Percentiles rank a stretch among this genome's conserved stretches.
phyloP scores from a whole-genome alignment of 345 rosid genomes.

The Carallia pectinifolia region DNA sequence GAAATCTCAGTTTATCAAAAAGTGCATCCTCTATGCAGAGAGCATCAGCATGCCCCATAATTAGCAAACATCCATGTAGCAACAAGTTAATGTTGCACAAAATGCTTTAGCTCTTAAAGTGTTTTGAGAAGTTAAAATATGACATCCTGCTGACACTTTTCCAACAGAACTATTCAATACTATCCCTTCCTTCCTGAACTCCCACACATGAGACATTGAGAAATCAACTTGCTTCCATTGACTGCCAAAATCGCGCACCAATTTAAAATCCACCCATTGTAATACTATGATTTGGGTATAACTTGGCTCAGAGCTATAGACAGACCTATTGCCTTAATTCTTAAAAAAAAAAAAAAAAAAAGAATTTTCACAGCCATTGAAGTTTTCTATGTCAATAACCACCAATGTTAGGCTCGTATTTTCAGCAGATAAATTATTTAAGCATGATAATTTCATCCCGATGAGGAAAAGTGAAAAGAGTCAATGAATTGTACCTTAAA shows the following conservation, averaged over 20 bases:
- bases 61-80: not conserved
- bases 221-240: too few species aligned
- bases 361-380: too few species aligned
- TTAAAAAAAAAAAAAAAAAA: too few species aligned
- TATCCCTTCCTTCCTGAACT: too few species aligned
- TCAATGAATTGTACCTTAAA: constrained; percentile 65
- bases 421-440: constrained; percentile 3
- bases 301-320: not conserved
- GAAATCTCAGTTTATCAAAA: not conserved
- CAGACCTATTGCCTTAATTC: too few species aligned
- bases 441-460: not conserved
- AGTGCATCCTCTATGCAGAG: not conserved
- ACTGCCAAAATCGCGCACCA: too few species aligned
- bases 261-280: not conserved
- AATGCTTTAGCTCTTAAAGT: constrained; percentile 2
- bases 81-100: not conserved
- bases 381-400: not conserved
- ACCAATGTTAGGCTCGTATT: not conserved
- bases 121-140: too few species aligned
- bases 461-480: constrained; percentile 9
- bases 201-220: too few species aligned
- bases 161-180: too few species aligned
- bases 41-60: not conserved
- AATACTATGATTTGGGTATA: not conserved
- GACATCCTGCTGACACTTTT: not conserved